Base-by-base conservation (phyloP, 805 yeast species). In the Ogataea paradorogensis region DNA sequence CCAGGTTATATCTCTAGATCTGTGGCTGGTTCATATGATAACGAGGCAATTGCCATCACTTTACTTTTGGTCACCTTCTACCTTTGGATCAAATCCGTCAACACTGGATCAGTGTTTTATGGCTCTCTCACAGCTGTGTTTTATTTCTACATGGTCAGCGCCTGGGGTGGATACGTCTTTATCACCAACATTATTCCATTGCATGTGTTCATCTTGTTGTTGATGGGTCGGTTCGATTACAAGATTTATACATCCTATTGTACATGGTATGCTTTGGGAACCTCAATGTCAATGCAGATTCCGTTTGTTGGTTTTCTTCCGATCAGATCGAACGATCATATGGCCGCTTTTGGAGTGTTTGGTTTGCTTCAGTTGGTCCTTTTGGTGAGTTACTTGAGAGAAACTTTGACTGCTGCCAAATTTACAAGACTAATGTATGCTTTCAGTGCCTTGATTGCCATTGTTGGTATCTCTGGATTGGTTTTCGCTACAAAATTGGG, bases 151-250 rank as follows among this genome's bases (percentile, higher is more conserved):
- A 93, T 93, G 99, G 99, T 93, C 37, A 82, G 95, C 33, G 99
- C 99, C 9, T 90, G 99, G 97, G 99, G 99, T 71, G 99, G 99
- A 20, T 93, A 93, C 61, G 99, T 95, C 37, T 93, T 93, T 72
- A 95, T 93, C 67, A 93, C 99, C 44, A 93, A 93, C 69, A 80
- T 95, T 73, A 88, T 93, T 55, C 99, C 99, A 33, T 71, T 93
- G 53, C 99, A 93, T 62, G 89, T 90, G 18, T 90, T 93, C 58
- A 90, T 88, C 35, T 71, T 93, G 59, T 66, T 93, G 38, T 67
- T 87, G 50, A 93, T 93, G 98, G 99, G 99, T 37, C 82, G 99
- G 58, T 93, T 89, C 65, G 77, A 77, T 52, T 81, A 81, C 53
- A 79, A 81, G 50, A 62, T 93, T 42, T 93, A 93, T 63, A 80